phyloP scores from a whole-genome alignment of 2,329 filamentous ascomycete species.

The Trichophyton simii region DNA sequence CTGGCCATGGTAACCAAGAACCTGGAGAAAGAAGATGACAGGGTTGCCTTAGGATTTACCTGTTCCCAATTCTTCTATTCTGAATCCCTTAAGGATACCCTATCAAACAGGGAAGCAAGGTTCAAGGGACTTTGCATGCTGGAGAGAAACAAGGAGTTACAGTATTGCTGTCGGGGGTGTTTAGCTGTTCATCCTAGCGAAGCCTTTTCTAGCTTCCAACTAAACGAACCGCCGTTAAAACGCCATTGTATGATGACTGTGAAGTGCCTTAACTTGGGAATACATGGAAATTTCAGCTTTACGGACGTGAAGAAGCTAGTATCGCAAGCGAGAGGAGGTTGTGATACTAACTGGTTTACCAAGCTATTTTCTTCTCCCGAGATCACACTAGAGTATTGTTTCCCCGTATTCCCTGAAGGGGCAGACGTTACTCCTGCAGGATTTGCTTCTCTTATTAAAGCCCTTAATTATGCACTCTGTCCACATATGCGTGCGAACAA shows the following conservation, averaged over 20 bases:
- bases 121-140: neutral
- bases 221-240: neutral
- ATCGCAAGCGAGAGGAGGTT: neutral
- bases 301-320: neutral
- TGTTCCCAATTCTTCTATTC: neutral
- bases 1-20: neutral
- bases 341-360: neutral
- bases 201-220: neutral
- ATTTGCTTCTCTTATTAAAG: neutral
- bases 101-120: neutral
- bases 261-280: neutral
- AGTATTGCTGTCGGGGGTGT: neutral
- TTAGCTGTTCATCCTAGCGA: neutral
- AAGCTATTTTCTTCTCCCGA: neutral
- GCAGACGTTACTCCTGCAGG: neutral
- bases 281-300: neutral
- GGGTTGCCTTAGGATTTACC: neutral
- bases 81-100: neutral
- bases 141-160: neutral
- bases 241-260: neutral
- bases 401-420: neutral
- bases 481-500: neutral
- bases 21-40: neutral
- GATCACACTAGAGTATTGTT: neutral
- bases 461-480: neutral